A percentile compares a stretch with the other conserved stretches of the same genome.
These are phyloP conservation scores for Hylodesmum podocarpum DNA, from an alignment of 306 rosid genomes.

Conservation along the genomic window DNA sequence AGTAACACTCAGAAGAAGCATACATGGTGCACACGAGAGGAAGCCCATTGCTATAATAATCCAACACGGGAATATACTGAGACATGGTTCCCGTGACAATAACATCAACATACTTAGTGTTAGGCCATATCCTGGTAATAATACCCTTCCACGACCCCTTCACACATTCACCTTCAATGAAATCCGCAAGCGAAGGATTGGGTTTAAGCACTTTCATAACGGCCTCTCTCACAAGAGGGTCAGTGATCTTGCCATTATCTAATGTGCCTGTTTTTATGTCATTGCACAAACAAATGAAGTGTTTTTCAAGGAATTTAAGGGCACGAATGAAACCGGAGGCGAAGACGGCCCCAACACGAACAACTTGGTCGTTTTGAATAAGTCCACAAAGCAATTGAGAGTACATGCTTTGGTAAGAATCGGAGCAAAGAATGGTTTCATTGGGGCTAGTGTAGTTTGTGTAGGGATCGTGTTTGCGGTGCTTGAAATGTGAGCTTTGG, in stretches of 20 bases:
- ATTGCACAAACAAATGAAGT: background rate
- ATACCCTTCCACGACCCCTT: background rate
- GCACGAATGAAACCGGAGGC: constrained; percentile 9
- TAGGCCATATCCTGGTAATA: background rate
- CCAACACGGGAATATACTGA: constrained; percentile 10
- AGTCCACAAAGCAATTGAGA: constrained; percentile 8
- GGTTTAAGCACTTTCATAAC: background rate
- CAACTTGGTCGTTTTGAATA: background rate
- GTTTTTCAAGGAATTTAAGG: constrained; percentile 1
- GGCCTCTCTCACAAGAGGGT: background rate
- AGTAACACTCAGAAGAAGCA: constrained; percentile 9
- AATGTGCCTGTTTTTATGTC: background rate
- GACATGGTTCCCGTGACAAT: constrained; percentile 15
- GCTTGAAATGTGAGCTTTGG: background rate
- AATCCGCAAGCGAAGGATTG: constrained; percentile 4
- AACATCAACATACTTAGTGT: constrained; percentile 11
- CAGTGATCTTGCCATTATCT: background rate
- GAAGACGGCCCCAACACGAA: constrained; percentile 6
- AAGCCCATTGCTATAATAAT: constrained; percentile 4
- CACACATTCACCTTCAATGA: background rate
- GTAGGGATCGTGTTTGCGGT: background rate
- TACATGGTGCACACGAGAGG: constrained; percentile 16
- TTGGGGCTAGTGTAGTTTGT: constrained; percentile 1
- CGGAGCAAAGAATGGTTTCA: background rate
- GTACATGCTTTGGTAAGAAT: constrained; percentile 15